Evolutionary conservation across 176 grass and related monocot genomes (phyloP).

Genomic region (Rhynchospora pubera): DNA sequence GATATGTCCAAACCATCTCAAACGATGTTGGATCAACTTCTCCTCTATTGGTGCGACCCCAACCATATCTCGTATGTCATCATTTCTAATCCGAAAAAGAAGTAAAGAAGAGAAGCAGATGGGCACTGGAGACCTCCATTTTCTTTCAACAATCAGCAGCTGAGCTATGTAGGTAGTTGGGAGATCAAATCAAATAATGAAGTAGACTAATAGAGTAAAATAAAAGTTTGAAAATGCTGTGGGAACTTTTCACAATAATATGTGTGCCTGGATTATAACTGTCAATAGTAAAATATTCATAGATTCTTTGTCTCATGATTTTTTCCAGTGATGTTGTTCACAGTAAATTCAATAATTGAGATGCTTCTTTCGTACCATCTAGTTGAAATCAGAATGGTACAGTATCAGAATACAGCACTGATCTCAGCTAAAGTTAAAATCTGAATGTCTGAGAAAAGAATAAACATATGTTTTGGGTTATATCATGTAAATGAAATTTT

Average conservation of each 20-base stretch:
- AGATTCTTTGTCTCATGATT: background rate
- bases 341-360: background rate
- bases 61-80: no score
- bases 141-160: background rate
- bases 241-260: background rate
- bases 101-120: background rate
- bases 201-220: background rate
- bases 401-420: background rate
- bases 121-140: background rate
- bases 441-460: background rate
- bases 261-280: background rate
- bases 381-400: background rate
- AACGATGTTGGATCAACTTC: no score
- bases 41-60: no score
- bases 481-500: background rate
- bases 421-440: background rate
- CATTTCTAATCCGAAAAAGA: constrained; percentile 12
- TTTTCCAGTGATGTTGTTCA: background rate
- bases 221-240: background rate
- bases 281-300: background rate
- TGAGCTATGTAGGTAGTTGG: background rate
- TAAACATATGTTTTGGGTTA: background rate
- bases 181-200: constrained; percentile 20
- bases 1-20: no score
- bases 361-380: background rate